Base-by-base conservation (phyloP, 805 yeast species). In the Cyberlindnera maritima region DNA sequence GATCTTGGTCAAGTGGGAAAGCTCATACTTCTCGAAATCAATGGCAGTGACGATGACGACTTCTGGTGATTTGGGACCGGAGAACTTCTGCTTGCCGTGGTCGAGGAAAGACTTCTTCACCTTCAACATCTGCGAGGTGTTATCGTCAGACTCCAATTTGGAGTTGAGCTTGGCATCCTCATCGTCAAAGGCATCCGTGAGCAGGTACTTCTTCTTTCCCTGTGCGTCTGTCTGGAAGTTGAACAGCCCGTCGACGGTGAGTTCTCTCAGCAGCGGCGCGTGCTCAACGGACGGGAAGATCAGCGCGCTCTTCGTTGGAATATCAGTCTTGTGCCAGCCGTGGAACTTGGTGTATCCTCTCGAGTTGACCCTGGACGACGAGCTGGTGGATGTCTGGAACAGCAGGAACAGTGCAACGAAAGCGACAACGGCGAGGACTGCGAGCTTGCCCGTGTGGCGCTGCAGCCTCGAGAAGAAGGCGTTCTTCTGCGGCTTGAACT, bases 211-310 rank as follows among this genome's bases (percentile, higher is more conserved):
- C 43, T 67, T 61, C 43, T 64, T 62, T 7, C 78, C 72, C 49
- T 77, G 77, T 15, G 76, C 58, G 36, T 75, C 77, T n/a, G 66
- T 61, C 41, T 75, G 67, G 39, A 70, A 72, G 28, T 70, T 71
- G 48, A 80, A 82, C 28, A 85, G 64, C 14, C 73, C 70, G 44
- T 73, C 71, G 18, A 80, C 63, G 2, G 81, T 77, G 42, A 85
- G 59, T 48, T 81, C 83, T 53, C 79, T 76, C 49, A 86, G 69
- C 19, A 75, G 62, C 0, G 81, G 78, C 4, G 87, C 83, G 57
- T 85, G 83, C 53, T 85, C 90, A 32, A 85, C 74, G n/a, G 80
- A 76, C n/a, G 94, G 94, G 59, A 76, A 85, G 13, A 86, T 82
- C 58, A 79, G 74, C 33, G 73, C 70, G 17, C 80, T 72, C 12